Percentiles rank a stretch among this genome's conserved stretches.
Conservation (phyloP, 2,329 filamentous ascomycete species). For the Elsinoe perseae region DNA sequence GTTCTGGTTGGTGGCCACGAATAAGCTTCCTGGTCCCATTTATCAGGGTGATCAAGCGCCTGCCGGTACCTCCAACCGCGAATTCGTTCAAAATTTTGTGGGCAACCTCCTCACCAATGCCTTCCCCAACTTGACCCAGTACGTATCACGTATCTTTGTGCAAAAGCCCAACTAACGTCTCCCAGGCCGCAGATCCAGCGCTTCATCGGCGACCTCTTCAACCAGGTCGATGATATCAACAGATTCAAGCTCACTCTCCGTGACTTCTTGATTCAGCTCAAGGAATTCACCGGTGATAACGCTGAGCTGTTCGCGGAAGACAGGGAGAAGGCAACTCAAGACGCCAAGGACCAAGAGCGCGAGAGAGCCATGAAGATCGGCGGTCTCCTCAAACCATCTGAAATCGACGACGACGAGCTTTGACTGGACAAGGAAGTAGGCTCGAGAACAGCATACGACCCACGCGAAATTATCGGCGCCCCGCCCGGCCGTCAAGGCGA, state of each 20-base stretch:
- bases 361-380: conserved; percentile 92
- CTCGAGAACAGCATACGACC: conserved; percentile 26
- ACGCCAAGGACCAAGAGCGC: conserved; percentile 79
- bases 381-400: conserved; percentile 92
- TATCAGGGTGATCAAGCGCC: conserved; percentile 79
- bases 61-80: conserved; percentile 75
- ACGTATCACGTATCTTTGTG: conserved; percentile 38
- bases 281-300: conserved; percentile 95
- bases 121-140: conserved; percentile 88
- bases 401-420: conserved; percentile 74
- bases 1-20: conserved; percentile 86
- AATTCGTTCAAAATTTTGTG: conserved; percentile 85
- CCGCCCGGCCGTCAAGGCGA: conserved; percentile 19
- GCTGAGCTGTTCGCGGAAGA: conserved; percentile 89
- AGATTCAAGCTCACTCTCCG: conserved; percentile 94
- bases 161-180: conserved; percentile 30
- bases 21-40: conserved; percentile 88
- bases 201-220: conserved; percentile 86
- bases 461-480: not conserved
- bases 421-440: conserved; percentile 59
- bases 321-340: conserved; percentile 82
- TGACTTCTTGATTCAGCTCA: conserved; percentile 93
- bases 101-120: conserved; percentile 76
- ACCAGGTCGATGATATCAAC: conserved; percentile 77
- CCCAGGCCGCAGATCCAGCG: conserved; percentile 71